A percentile compares a stretch with the other conserved stretches of the same genome.
Evolutionary conservation across 2,329 filamentous ascomycete genomes (phyloP).

Genomic region (Fusarium xylarioides): DNA sequence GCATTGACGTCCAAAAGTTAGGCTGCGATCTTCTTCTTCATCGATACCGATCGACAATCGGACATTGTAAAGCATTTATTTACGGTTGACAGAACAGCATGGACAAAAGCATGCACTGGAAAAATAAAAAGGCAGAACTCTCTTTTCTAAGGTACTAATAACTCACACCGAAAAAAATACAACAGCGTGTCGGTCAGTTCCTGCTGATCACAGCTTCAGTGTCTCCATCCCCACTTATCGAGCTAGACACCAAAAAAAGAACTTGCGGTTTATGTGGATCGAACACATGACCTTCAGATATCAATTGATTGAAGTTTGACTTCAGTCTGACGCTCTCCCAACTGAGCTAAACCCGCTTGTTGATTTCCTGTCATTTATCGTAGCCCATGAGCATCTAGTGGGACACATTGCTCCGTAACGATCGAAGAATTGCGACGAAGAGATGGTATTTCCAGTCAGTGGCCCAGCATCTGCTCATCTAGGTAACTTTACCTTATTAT

Average conservation of each 20-base stretch:
- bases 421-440: neutral
- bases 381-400: rapidly evolving
- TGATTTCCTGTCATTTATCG: neutral
- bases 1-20: neutral
- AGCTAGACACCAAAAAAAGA: constrained; percentile 37
- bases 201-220: neutral
- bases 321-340: constrained; percentile 43
- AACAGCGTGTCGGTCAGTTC: neutral
- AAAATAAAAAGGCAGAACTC: neutral
- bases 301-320: constrained; percentile 36
- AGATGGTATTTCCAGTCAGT: neutral
- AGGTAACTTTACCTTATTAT: no score
- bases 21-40: neutral
- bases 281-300: constrained; percentile 46
- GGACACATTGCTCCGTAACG: rapidly evolving
- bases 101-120: neutral
- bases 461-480: neutral
- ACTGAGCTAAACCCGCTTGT: constrained; percentile 46
- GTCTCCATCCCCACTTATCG: constrained; percentile 47
- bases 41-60: neutral
- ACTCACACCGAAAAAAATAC: neutral
- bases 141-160: no score
- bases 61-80: neutral
- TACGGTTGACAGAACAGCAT: neutral
- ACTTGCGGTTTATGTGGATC: constrained; percentile 44